Evolutionary conservation across 1,284 basidiomycete species (phyloP).

Genomic region (Pseudozyma pruni): DNA sequence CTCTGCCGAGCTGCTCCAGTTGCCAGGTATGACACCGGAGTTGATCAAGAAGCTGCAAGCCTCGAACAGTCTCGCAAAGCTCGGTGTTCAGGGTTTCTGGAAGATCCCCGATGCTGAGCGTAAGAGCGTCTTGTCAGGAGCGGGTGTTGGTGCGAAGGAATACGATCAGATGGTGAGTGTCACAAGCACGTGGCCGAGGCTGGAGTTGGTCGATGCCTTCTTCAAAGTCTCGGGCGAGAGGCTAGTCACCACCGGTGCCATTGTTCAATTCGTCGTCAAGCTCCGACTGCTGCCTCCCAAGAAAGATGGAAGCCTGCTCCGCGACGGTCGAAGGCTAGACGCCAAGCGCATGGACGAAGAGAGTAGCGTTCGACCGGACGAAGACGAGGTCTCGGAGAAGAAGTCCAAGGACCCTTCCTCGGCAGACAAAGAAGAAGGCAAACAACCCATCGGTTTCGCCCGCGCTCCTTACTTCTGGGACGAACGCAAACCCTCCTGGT

Average conservation of each 20-base stretch:
- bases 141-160: conserved; percentile 58
- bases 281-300: conserved; percentile 75
- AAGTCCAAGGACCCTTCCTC: conserved; percentile 2
- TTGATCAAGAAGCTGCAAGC: conserved; percentile 37
- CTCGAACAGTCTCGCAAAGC: conserved; percentile 38
- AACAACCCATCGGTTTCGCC: conserved; percentile 74
- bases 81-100: conserved; percentile 64
- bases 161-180: conserved; percentile 77
- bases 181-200: conserved; percentile 78
- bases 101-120: conserved; percentile 70
- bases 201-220: conserved; percentile 83
- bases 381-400: conserved; percentile 29
- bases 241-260: conserved; percentile 85
- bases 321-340: conserved; percentile 52
- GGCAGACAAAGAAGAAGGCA: conserved; percentile 67
- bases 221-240: conserved; percentile 90
- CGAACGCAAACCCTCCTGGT: conserved; percentile 69
- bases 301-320: conserved; percentile 57
- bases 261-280: conserved; percentile 88
- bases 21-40: conserved; percentile 57
- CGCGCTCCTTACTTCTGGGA: conserved; percentile 85
- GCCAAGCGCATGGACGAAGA: conserved; percentile 68
- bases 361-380: conserved; percentile 59
- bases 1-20: conserved; percentile 59
- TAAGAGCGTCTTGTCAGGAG: conserved; percentile 52